phyloP scores from a whole-genome alignment of 2,329 filamentous ascomycete species.

The Orbilia quercus region DNA sequence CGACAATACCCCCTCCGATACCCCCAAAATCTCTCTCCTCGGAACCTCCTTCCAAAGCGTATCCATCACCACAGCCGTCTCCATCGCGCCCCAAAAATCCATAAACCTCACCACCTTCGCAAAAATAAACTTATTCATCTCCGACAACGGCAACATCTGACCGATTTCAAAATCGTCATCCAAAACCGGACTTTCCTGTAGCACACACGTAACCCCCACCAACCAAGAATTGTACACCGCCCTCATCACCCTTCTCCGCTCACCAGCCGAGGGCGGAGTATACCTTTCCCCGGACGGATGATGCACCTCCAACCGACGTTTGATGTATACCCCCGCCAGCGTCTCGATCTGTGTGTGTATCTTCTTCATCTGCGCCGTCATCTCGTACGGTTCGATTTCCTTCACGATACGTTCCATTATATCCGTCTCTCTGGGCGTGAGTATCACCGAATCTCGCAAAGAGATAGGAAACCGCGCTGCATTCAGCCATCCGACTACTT shows the following conservation, averaged over 20 bases:
- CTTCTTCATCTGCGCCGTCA: conserved; percentile 4
- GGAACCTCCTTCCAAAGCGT: conserved; percentile 35
- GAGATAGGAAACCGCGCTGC: neutral
- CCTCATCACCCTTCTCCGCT: conserved; percentile 24
- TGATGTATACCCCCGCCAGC: conserved; percentile 19
- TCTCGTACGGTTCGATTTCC: no score
- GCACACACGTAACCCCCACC: neutral
- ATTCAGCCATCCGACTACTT: neutral
- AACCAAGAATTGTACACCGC: conserved; percentile 32
- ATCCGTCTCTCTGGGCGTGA: no score
- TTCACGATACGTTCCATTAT: no score
- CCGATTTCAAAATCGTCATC: no score
- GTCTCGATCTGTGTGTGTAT: conserved; percentile 16
- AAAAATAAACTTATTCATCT: no score
- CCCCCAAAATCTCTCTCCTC: neutral
- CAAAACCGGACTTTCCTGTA: neutral
- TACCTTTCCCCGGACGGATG: neutral
- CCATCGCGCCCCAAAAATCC: conserved; percentile 38
- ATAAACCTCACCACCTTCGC: neutral
- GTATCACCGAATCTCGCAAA: neutral
- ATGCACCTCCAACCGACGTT: conserved; percentile 16
- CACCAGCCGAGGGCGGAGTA: conserved; percentile 4
- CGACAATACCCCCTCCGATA: neutral
- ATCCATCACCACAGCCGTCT: conserved; percentile 7
- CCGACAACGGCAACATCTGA: no score